Percentiles rank a stretch among this genome's conserved stretches.
Evolutionary conservation across 2,329 filamentous ascomycete genomes (phyloP).

Genomic region (Stagonosporopsis chrysanthemi): DNA sequence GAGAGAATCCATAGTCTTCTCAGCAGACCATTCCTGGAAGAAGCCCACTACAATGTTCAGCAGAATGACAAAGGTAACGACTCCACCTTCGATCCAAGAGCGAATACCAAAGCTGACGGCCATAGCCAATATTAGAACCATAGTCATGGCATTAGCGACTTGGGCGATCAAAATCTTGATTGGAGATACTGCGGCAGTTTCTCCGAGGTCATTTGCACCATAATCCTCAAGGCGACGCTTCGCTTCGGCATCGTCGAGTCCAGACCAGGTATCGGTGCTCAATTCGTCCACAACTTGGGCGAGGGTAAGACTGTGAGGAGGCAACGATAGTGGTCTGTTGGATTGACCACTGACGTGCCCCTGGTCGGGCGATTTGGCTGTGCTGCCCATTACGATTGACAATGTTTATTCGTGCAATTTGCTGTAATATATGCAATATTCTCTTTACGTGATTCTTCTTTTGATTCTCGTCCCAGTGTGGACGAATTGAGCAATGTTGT

Average conservation of each 20-base stretch:
- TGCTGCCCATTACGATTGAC: conserved; percentile 30
- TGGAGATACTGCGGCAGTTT: conserved; percentile 71
- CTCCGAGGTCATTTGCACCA: conserved; percentile 74
- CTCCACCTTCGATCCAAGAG: conserved; percentile 58
- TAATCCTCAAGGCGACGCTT: conserved; percentile 65
- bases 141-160: conserved; percentile 78
- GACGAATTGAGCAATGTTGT: conserved; percentile 33
- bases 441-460: conserved; percentile 24
- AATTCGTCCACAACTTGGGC: conserved; percentile 63
- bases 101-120: conserved; percentile 57
- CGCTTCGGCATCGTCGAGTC: conserved; percentile 68
- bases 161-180: conserved; percentile 77
- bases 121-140: conserved; percentile 64
- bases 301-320: conserved; percentile 67
- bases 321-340: conserved; percentile 63
- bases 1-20: conserved; percentile 60
- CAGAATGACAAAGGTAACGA: conserved; percentile 55
- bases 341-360: conserved; percentile 51
- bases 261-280: conserved; percentile 69
- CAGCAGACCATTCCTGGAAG: conserved; percentile 56
- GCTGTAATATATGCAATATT: not conserved
- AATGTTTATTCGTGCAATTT: not conserved
- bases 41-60: conserved; percentile 58
- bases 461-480: conserved; percentile 33
- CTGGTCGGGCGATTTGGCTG: conserved; percentile 27